Base-by-base conservation (phyloP, 2,329 filamentous ascomycete genomes). In the Chaetomiaceae sp. region DNA sequence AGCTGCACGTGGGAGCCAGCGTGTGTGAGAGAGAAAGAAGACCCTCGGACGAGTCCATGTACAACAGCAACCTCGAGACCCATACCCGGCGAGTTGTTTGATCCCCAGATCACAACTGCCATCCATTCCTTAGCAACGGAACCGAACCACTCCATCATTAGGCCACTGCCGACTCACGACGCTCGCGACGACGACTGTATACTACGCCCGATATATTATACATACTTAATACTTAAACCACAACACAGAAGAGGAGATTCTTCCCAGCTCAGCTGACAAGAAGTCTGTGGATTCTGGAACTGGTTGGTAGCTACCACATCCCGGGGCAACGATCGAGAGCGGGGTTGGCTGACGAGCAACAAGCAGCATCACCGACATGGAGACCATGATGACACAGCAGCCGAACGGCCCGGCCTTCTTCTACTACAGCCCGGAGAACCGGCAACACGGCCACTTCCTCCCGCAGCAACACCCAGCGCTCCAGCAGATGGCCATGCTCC, bases 351-450 rank as follows among this genome's bases (percentile, higher is more conserved):
- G 50, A 64, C 56, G n/a, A 53, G 48, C 54, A 47, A 58, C 19
- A 23, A 27, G 37, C 63, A 64, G 63, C 59, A 63, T 47, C 61
- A 61, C 44, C 68, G 71, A 73, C 75, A 90, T 90, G 87, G 86
- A 89, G 66, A 71, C 81, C 65, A 77, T 80, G 74, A 78, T 81
- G 74, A 62, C 66, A 27, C 67, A 72, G 65, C 82, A 80, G 71
- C 70, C 79, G 65, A 82, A 88, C 78, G 83, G 80, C 57, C 86
- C 88, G 73, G 82, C 88, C 55, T 95, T 91, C 78, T 91, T 88
- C 80, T 94, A 91, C 79, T 95, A 92, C 77, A 86, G 83, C 65
- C 84, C 87, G 59, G 87, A 91, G 68, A 80, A 80, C 65, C 80
- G 85, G 66, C 87, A 88, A 67, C 86, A 91, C 72, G 83, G 83